These are phyloP conservation scores for Coemansia sp. DNA, from an alignment of 192 early-diverging fungal genomes.

Conservation along the genomic window DNA sequence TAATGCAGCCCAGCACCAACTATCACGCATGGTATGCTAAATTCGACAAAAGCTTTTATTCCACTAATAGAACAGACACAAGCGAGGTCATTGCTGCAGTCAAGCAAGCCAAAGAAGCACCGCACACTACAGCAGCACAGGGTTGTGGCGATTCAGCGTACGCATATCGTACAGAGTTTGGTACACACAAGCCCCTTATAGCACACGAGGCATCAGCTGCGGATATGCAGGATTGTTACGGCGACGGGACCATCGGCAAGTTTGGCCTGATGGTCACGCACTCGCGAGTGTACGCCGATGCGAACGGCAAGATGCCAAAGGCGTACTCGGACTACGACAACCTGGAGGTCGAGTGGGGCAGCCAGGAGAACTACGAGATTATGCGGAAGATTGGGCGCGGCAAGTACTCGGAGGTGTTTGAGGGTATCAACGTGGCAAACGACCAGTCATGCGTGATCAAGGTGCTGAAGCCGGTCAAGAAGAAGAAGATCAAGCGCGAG, in stretches of 20 bases:
- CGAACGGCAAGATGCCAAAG: constrained; percentile 72
- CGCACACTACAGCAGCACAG: not conserved
- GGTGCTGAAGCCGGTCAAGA: constrained; percentile 99
- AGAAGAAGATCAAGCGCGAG: constrained; percentile 99
- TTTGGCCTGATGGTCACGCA: constrained; percentile 45
- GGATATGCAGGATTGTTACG: constrained; percentile 32
- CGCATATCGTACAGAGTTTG: constrained; percentile 22
- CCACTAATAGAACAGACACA: not conserved
- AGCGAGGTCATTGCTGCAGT: not conserved
- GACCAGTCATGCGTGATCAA: constrained; percentile 93
- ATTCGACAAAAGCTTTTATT: not conserved
- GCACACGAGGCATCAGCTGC: not conserved
- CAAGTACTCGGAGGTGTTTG: constrained; percentile 99
- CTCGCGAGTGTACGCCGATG: constrained; percentile 89
- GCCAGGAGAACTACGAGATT: constrained; percentile 97
- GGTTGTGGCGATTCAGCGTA: not conserved
- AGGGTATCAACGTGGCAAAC: constrained; percentile 91
- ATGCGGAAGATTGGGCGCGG: constrained; percentile 96
- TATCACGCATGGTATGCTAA: constrained; percentile 5
- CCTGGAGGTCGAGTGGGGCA: constrained; percentile 85
- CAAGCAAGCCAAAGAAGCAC: constrained; percentile 1
- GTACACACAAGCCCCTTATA: constrained; percentile 6
- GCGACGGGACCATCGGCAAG: constrained; percentile 23
- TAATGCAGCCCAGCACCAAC: constrained; percentile 5
- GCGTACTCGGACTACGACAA: constrained; percentile 99